phyloP scores from a whole-genome alignment of 1,139 yeast species.

The Hemisphaericaspora xylanilytica region DNA sequence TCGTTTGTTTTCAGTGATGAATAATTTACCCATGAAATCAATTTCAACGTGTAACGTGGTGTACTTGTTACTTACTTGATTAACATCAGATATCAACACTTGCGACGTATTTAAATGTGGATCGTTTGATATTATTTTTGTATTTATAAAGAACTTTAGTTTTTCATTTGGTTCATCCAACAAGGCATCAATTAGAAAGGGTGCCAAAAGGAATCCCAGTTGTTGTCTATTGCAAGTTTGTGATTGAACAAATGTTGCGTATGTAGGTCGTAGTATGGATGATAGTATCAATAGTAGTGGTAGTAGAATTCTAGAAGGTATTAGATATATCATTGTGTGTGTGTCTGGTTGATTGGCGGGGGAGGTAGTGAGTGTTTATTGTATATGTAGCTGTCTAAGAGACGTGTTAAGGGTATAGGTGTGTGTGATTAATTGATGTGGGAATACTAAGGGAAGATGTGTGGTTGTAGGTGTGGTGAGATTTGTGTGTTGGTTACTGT shows the following conservation, averaged over 20 bases:
- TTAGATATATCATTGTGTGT: not conserved
- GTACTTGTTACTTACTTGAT: constrained; percentile 42
- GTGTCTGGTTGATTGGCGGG: no score
- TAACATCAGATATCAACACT: constrained; percentile 39
- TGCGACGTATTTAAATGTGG: constrained; percentile 55
- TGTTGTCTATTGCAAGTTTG: constrained; percentile 15
- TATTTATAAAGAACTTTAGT: constrained; percentile 39
- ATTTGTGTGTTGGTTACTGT: no score
- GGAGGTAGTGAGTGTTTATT: no score
- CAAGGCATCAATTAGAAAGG: constrained; percentile 42
- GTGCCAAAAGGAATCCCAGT: constrained; percentile 19
- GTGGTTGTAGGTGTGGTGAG: no score
- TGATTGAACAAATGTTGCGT: constrained; percentile 22
- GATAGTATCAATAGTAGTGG: constrained; percentile 3
- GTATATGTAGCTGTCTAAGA: no score
- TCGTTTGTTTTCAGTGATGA: constrained; percentile 38
- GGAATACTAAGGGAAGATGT: no score
- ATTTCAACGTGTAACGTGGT: constrained; percentile 50
- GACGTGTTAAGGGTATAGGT: no score
- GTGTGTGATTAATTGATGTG: no score
- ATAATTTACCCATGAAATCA: constrained; percentile 42
- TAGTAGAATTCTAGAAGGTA: not conserved
- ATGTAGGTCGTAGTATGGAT: constrained; percentile 6
- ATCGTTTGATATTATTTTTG: constrained; percentile 60
- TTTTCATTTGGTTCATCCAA: constrained; percentile 32